Evolutionary conservation across 1,139 yeast species (phyloP), one percentile per base, ranked within the genome.

Genomic region (Groenewaldozyma auringiensis): DNA sequence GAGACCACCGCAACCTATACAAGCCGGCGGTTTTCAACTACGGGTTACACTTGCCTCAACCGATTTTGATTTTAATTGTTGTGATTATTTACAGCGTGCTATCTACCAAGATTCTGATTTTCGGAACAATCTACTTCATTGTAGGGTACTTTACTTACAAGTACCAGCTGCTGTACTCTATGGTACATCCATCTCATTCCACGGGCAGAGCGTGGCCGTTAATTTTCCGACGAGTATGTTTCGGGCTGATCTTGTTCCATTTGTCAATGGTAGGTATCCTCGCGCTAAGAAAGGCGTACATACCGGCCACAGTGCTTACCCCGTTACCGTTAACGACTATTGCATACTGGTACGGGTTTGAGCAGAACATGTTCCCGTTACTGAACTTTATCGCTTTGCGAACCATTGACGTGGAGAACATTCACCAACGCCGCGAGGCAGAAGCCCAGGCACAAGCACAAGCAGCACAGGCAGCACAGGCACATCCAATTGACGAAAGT

Each of bases 261-360:
- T 65, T 89, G 47, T 86, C 96, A 14, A 87, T 88, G 87, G 88
- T 89, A 1, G 97, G 96, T 2, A 82, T 94, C 0, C 69, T 89
- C 49, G 92, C 85, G 1, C 79, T 86, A 55, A 79, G 77, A 53
- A 80, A 83, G 50, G 94, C 94, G 0, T 88, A 81, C 67, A 66
- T 79, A 9, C 69, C 86, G 41, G 87, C 96, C 0, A 68, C 83
- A 32, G 72, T 80, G 51, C 67, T 89, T 42, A 70, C 81, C 0
- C 96, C 96, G 1, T 68, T 88, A 40, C 94, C 95, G 1, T 58
- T 85, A 11, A 65, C 78, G 3, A 82, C 94, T 0, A 55, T 83
- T 25, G 73, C 77, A 41, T 78, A 81, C 47, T 70, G 84, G 60
- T 87, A 87, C 81, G 83, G 83, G 56, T 89, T 87, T 61, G 87